Evolutionary conservation across 306 rosid species (phyloP).

Genomic region (Luffa acutangula): DNA sequence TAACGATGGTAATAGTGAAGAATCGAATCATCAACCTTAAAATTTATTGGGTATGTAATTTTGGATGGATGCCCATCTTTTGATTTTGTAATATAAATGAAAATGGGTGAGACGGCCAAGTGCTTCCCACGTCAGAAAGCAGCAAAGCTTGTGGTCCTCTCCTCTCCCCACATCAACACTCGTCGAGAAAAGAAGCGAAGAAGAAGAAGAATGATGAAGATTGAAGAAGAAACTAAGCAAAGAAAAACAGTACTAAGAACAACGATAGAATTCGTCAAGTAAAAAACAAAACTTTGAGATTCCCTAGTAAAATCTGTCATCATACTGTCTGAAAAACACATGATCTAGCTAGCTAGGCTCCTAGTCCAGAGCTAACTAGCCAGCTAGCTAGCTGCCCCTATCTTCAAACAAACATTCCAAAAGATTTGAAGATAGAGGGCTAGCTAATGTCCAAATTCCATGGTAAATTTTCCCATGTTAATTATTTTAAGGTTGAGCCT

Average conservation of each 20-base stretch:
- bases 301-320: slow-evolving; percentile 1
- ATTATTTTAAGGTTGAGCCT: not conserved
- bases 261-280: not conserved
- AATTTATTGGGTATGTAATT: too few species aligned
- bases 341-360: not conserved
- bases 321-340: slow-evolving; percentile 3
- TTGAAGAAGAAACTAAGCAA: not conserved
- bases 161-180: not conserved
- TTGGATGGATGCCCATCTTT: not conserved
- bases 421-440: not conserved
- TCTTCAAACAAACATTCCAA: not conserved
- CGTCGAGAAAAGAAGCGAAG: not conserved
- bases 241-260: too few species aligned
- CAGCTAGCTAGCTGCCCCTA: slow-evolving; percentile 1
- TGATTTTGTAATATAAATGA: not conserved
- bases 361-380: not conserved
- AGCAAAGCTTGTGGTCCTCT: slow-evolving; percentile 3
- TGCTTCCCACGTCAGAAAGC: slow-evolving; percentile 22
- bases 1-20: too few species aligned
- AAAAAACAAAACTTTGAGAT: slow-evolving; percentile 2
- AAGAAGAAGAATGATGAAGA: not conserved
- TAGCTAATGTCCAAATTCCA: too few species aligned
- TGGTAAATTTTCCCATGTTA: too few species aligned
- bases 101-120: not conserved
- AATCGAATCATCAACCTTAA: too few species aligned